Evolutionary conservation across 208 protist genomes (phyloP).

Genomic region (Trypanosoma conorhini): DNA sequence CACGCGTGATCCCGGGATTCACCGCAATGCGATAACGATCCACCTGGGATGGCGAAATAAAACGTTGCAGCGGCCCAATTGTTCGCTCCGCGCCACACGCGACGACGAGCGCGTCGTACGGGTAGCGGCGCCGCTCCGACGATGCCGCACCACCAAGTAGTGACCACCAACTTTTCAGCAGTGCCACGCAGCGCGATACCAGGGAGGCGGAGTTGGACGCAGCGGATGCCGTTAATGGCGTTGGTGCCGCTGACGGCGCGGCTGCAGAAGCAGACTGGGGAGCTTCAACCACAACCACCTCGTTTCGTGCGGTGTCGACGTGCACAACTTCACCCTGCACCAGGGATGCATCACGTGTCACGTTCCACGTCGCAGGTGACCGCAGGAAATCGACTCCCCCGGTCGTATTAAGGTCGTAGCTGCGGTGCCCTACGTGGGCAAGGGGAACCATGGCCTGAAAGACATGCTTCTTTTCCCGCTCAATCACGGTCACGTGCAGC

Average conservation of each 20-base stretch:
- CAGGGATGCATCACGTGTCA: conserved; percentile 72
- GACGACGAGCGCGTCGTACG: conserved; percentile 84
- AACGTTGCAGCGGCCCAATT: conserved; percentile 40
- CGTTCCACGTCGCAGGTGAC: conserved; percentile 76
- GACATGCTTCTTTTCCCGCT: conserved; percentile 57
- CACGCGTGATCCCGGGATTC: conserved; percentile 79
- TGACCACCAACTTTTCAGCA: conserved; percentile 10
- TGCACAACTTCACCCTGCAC: conserved; percentile 60
- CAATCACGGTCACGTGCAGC: conserved; percentile 79
- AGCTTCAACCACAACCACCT: conserved; percentile 48
- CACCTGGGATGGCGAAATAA: conserved; percentile 31
- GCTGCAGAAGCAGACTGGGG: neutral
- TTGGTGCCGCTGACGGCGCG: neutral
- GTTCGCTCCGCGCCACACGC: conserved; percentile 65
- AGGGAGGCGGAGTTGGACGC: too few species aligned
- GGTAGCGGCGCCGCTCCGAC: conserved; percentile 32
- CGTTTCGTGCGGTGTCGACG: conserved; percentile 45
- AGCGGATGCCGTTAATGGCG: conserved; percentile 7
- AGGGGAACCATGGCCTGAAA: conserved; percentile 67
- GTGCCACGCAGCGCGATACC: neutral
- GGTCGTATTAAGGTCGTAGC: conserved; percentile 85
- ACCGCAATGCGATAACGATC: conserved; percentile 76
- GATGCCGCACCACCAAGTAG: conserved; percentile 11
- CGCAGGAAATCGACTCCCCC: conserved; percentile 66
- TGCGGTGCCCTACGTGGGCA: conserved; percentile 83